Percentiles rank a stretch among this genome's conserved stretches.
phyloP scores from a whole-genome alignment of 169 alveolate species.

The Cryptosporidium andersoni region DNA sequence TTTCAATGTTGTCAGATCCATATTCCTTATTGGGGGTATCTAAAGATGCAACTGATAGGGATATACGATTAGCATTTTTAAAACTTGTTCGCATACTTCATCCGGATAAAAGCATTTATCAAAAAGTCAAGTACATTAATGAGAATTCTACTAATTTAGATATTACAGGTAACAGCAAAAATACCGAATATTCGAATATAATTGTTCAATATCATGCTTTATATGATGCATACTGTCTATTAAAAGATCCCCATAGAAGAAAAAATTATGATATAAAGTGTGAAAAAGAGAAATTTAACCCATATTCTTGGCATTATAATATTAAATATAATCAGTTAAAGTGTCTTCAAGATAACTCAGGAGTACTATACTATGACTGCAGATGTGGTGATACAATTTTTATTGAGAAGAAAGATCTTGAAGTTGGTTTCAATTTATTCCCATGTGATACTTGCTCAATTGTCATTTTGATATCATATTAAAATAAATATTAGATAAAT shows the following conservation, averaged over 20 bases:
- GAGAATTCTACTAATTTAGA: background rate
- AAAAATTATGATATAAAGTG: constrained; percentile 14
- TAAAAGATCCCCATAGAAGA: constrained; percentile 54
- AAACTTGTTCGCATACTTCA: constrained; percentile 35
- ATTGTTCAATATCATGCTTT: constrained; percentile 51
- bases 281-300: constrained; percentile 1
- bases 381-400: constrained; percentile 40
- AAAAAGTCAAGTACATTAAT: background rate
- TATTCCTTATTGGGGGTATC: constrained; percentile 31
- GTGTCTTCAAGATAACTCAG: constrained; percentile 5
- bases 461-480: constrained; percentile 29
- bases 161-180: background rate
- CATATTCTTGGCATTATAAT: constrained; percentile 41
- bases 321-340: constrained; percentile 21
- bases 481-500: background rate
- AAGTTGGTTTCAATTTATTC: constrained; percentile 55
- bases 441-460: constrained; percentile 49
- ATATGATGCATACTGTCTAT: constrained; percentile 46
- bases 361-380: constrained; percentile 15
- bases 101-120: constrained; percentile 47
- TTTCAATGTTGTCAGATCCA: background rate
- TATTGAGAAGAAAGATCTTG: constrained; percentile 26
- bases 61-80: constrained; percentile 53
- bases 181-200: background rate
- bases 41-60: constrained; percentile 62